Percentiles rank a stretch among this genome's conserved stretches.
These are phyloP conservation scores for Endocalyx cinctus DNA, from an alignment of 2,329 filamentous ascomycete genomes.

Conservation along the genomic window DNA sequence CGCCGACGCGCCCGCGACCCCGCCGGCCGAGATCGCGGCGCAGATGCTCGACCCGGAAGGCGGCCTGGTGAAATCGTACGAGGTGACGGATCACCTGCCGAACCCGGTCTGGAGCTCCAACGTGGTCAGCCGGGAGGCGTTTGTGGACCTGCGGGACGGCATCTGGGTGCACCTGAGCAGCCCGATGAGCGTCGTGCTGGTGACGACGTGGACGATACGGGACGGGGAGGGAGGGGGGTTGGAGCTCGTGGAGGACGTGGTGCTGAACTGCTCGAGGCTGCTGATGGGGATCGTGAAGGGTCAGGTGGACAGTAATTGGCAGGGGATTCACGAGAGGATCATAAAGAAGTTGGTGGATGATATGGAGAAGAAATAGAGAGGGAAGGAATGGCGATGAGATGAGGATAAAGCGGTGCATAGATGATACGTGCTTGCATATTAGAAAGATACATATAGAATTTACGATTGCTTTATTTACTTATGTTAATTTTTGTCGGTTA, in stretches of 20 bases:
- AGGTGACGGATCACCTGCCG: constrained; percentile 48
- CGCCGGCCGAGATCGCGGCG: constrained; percentile 15
- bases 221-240: constrained; percentile 29
- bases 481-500: too few species aligned
- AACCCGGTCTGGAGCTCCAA: constrained; percentile 52
- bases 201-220: constrained; percentile 42
- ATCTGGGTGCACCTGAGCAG: constrained; percentile 48
- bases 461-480: too few species aligned
- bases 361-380: constrained; percentile 7
- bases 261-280: constrained; percentile 46
- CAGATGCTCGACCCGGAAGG: constrained; percentile 10
- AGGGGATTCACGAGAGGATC: constrained; percentile 46
- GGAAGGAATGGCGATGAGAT: neutral
- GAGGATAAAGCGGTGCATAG: too few species aligned
- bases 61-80: constrained; percentile 33
- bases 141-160: constrained; percentile 44
- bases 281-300: constrained; percentile 44
- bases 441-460: too few species aligned
- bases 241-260: constrained; percentile 45
- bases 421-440: too few species aligned
- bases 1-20: constrained; percentile 17
- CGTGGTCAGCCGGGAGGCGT: constrained; percentile 50
- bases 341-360: constrained; percentile 32
- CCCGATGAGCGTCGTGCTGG: constrained; percentile 47
- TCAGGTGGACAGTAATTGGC: constrained; percentile 48